Base-by-base conservation (phyloP, 1,139 yeast species). In the Zhuliangozyma parablackwelliae region DNA sequence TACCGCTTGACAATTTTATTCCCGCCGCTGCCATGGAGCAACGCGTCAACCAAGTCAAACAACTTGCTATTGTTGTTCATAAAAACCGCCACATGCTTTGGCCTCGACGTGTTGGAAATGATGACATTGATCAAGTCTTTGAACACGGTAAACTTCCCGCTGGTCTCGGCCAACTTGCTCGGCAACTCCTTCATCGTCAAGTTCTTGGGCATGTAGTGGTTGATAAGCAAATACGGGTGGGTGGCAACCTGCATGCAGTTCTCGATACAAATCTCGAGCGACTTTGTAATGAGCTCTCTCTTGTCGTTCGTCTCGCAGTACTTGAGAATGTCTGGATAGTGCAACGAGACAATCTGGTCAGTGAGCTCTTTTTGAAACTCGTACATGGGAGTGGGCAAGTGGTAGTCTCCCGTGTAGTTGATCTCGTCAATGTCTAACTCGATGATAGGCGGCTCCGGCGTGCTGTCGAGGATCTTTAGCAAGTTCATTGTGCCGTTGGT, bases 291-390 rank as follows among this genome's bases (percentile, higher is more conserved):
- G 36, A 83, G 76, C 33, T 77, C 80, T 32, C 78, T 78, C 32
- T 57, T 51, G 48, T 67, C 73, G 48, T 61, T 71, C 41, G 87
- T 78, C 56, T 88, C 96, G 53, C 88, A 89, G 57, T 83, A 88
- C 59, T 88, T 82, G 49, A 90, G 67, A 39, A 92, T 87, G 55
- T 90, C 97, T 26, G 95, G 80, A 54, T 89, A 89, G 58, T 92
- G 97, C 31, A 89, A 66, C 1, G 96, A 85, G 7, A 92, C 85
- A 24, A 92, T 89, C 55, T 89, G 96, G 61, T 90, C 96, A n/a
- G 92, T 86, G 37, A 92, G 71, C 53, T 88, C 95, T 51, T 82
- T 83, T 56, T 92, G 97, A 48, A 87, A 84, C 44, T 85, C 89
- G 42, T 86, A 80, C 82, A 90, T 80, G 3, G 96, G 90, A 5